Conservation (phyloP, 208 protist species). For the Acanthamoeba rhysodes region DNA sequence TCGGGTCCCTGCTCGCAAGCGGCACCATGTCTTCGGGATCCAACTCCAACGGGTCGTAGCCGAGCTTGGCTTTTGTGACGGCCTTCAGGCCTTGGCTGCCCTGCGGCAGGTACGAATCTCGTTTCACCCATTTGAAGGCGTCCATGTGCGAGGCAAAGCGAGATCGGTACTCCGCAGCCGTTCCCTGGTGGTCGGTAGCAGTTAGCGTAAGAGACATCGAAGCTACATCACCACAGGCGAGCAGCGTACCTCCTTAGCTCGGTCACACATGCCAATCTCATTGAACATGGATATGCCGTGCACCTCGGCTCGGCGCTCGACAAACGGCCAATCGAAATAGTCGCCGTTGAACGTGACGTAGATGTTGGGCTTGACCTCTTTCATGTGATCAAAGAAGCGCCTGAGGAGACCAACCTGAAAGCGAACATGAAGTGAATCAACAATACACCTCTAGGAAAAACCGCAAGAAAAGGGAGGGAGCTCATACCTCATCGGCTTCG, state of each 20-base stretch:
- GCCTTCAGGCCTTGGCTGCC: slow-evolving; percentile 96
- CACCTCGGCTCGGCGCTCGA: slow-evolving; percentile 95
- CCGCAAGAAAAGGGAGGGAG: not conserved
- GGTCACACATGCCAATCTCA: slow-evolving; percentile 89
- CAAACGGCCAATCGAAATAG: slow-evolving; percentile 99
- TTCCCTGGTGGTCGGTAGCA: not conserved
- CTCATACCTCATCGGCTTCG: slow-evolving; percentile 94
- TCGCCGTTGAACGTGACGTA: slow-evolving; percentile 99
- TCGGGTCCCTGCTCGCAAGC: slow-evolving; percentile 89
- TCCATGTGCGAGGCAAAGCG: slow-evolving; percentile 98
- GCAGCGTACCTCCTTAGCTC: slow-evolving; percentile 80
- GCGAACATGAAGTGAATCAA: not conserved
- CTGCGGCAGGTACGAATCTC: slow-evolving; percentile 99
- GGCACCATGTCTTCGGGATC: slow-evolving; percentile 99
- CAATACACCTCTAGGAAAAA: not conserved
- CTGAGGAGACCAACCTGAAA: slow-evolving; percentile 91
- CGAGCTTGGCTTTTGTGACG: slow-evolving; percentile 99
- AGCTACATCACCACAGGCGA: not conserved
- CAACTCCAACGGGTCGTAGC: slow-evolving; percentile 99
- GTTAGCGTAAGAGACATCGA: not conserved
- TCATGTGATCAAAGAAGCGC: slow-evolving; percentile 98
- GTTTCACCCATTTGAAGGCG: slow-evolving; percentile 99
- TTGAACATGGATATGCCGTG: slow-evolving; percentile 88
- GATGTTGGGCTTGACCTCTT: slow-evolving; percentile 96
- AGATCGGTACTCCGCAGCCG: slow-evolving; percentile 95